A percentile compares a stretch with the other conserved stretches of the same genome.
These are phyloP conservation scores for Carallia brachiata DNA, from an alignment of 345 rosid genomes.

Conservation along the genomic window DNA sequence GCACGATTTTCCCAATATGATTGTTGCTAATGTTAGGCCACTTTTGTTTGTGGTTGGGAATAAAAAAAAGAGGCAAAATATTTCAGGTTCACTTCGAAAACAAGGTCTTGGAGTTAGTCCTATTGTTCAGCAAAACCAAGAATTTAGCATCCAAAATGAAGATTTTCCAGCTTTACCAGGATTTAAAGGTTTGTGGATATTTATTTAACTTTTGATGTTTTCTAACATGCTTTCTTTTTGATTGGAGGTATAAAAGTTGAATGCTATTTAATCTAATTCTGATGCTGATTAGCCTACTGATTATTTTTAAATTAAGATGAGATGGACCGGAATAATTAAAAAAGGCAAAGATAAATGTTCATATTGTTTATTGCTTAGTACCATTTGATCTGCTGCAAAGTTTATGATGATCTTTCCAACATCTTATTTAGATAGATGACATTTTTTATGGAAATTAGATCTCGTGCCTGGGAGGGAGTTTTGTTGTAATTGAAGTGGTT, in stretches of 20 bases:
- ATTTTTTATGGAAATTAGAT: too few species aligned
- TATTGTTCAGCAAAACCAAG: conserved; percentile 94
- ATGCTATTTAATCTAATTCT: not conserved
- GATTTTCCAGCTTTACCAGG: conserved; percentile 99
- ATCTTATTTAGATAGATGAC: too few species aligned
- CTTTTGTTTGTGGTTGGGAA: conserved; percentile 10
- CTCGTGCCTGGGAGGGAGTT: too few species aligned
- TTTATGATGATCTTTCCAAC: too few species aligned
- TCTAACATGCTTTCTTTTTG: not conserved
- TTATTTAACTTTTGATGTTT: not conserved
- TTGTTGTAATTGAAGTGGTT: too few species aligned
- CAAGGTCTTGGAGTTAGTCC: conserved; percentile 83
- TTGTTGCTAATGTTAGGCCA: conserved; percentile 1
- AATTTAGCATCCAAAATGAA: conserved; percentile 99
- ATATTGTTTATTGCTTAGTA: not conserved
- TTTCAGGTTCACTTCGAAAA: conserved; percentile 83
- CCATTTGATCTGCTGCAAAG: too few species aligned
- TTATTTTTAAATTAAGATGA: too few species aligned
- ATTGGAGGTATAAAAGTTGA: not conserved
- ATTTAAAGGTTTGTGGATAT: conserved; percentile 75
- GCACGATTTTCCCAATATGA: not conserved
- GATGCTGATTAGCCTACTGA: too few species aligned
- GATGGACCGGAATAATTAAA: too few species aligned
- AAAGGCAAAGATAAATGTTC: not conserved
- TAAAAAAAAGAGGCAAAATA: conserved; percentile 7